phyloP scores from a whole-genome alignment of 2,329 filamentous ascomycete genomes.

The Dactylellina sp. region DNA sequence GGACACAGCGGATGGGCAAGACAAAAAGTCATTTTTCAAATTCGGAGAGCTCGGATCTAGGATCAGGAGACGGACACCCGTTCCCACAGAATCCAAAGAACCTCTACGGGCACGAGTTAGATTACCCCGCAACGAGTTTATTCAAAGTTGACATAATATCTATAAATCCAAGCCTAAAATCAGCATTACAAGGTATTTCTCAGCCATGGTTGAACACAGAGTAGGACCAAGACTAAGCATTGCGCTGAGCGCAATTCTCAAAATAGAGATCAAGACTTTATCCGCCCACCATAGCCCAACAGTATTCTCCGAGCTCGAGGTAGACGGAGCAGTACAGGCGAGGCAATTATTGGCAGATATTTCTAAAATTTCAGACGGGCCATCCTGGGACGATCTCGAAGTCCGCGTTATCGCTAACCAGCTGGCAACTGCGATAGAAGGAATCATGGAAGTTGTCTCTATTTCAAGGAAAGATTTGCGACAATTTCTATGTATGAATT shows the following conservation, averaged over 20 bases:
- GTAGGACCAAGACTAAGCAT: too few species aligned
- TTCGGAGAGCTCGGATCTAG: not conserved
- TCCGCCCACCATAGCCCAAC: too few species aligned
- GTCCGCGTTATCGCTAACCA: not conserved
- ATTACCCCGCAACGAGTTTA: conserved; percentile 13
- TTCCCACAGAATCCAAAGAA: conserved; percentile 3
- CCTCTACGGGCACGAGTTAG: conserved; percentile 29
- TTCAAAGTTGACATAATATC: not conserved
- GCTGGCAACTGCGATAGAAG: conserved; percentile 10
- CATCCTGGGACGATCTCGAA: conserved; percentile 9
- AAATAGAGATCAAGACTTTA: too few species aligned
- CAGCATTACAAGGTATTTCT: not conserved
- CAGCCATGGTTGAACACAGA: too few species aligned
- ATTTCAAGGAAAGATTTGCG: not conserved
- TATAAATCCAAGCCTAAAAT: not conserved
- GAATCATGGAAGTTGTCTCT: conserved; percentile 3
- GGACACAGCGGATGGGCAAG: conserved; percentile 22
- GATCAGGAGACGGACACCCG: not conserved
- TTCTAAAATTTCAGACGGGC: not conserved
- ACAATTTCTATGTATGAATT: too few species aligned
- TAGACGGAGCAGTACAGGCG: not conserved
- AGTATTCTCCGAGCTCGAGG: not conserved
- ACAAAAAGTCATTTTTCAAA: not conserved
- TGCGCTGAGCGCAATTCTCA: too few species aligned
- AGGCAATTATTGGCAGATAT: not conserved